A percentile compares a stretch with the other conserved stretches of the same genome.
Conservation (phyloP, 192 early-diverging fungal genomes). For the Podila minutissima region DNA sequence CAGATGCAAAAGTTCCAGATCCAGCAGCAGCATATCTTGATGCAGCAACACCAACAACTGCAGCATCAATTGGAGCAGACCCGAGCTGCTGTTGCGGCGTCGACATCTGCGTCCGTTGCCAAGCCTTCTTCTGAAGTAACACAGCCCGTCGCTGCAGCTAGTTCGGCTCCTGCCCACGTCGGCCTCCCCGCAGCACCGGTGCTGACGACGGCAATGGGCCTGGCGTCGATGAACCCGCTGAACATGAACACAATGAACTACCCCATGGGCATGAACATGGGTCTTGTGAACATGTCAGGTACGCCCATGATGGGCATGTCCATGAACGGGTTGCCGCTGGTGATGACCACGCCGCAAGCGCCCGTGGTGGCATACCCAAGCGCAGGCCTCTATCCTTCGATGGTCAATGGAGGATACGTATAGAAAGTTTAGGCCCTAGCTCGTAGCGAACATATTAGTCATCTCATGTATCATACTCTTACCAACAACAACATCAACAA, state of each 20-base stretch:
- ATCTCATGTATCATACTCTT: too few species aligned
- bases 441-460: too few species aligned
- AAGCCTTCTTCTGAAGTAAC: background rate
- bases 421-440: too few species aligned
- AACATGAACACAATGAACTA: slow-evolving; percentile 12
- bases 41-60: slow-evolving; percentile 35
- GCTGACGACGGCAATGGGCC: slow-evolving; percentile 22
- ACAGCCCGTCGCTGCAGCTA: background rate
- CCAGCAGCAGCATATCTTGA: slow-evolving; percentile 25
- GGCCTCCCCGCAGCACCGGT: slow-evolving; percentile 23
- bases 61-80: slow-evolving; percentile 41
- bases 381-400: too few species aligned
- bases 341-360: background rate
- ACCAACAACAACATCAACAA: too few species aligned
- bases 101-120: background rate
- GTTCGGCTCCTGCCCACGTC: slow-evolving; percentile 4
- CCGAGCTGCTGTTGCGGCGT: slow-evolving; percentile 6
- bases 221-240: slow-evolving; percentile 13
- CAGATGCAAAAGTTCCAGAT: slow-evolving; percentile 28
- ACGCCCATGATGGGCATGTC: background rate
- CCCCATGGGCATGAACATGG: background rate
- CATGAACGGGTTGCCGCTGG: background rate
- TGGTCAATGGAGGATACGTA: too few species aligned
- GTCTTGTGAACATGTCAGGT: background rate
- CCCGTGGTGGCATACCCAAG: background rate